Evolutionary conservation across 371 early-diverging fungal genomes (phyloP), one percentile per base, ranked within the genome.

Genomic region (Funneliformis caledonium): DNA sequence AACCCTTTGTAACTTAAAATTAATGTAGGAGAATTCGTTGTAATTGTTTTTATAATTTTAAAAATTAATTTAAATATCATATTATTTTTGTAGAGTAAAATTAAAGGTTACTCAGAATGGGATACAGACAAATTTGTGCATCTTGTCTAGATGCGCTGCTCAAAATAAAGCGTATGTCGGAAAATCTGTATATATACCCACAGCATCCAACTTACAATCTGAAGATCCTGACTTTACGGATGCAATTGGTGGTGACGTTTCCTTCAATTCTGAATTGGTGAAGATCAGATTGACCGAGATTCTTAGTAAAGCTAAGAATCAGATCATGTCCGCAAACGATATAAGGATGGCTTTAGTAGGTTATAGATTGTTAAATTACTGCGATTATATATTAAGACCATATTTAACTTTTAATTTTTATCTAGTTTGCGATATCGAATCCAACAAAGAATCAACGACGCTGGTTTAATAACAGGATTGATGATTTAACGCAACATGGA

Each of bases 121-220:
- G 43, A 79, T 52, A 52, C 52, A 79, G 16, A 79, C 79, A 67
- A 79, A 70, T 52, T 37, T 79, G n/a, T 68, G 68, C 52, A 79
- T 79, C 26, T 56, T 79, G 4, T 47, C 69, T 8, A 68, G 43
- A 42, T 79, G 79, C 22, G 79, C 79, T 1, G 16, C 48, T 14
- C 52, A 79, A 64, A 79, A 79, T 79, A 42, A 37, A 22, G 79
- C 79, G 7, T 79, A 79, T 65, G 22, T 59, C 4, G 79, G 79
- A 42, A 69, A 79, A 70, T 52, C 79, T 69, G 79, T 79, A 48
- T 79, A 79, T 59, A 33, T 79, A 12, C 79, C 79, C n/a, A 16
- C 19, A 56, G 56, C 7, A 56, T 33, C 59, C 4, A 37, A 8
- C 7, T 9, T 26, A 26, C 48, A 72, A 72, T 31, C 52, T 31